Evolutionary conservation across 2,329 filamentous ascomycete genomes (phyloP), one percentile per base, ranked within the genome.

Genomic region (Paraphaeosphaeria minitans): DNA sequence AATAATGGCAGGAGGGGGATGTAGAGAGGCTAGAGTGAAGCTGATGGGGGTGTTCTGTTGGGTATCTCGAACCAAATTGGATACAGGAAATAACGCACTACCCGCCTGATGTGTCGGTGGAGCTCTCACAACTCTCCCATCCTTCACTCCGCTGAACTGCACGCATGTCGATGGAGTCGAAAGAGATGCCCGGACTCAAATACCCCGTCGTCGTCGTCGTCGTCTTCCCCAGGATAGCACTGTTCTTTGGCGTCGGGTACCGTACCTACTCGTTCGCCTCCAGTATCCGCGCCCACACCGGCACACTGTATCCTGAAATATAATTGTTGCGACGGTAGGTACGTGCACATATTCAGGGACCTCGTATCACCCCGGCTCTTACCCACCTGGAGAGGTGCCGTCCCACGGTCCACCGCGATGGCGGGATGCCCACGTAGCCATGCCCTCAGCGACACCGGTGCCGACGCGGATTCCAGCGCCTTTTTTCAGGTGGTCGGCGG

Each of bases 291-390:
- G 67, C 67, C 24, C 60, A 66, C n/a, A 62, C 61, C 12, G 67
- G 66, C 5, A 70, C 63, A 47, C 59, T 64, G 50, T 55, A 70
- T 48, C 68, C 65, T 31, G 68, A 68, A 10, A 68, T 54, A 9
- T 63, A 62, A 16, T 70, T 70, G 24, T 68, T 70, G 5, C 66
- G 66, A 6, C 67, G 59, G 50, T 70, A 70, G 59, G 50, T 70
- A 70, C 0, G 67, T 70, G 9, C 66, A 65, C 22, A 70, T 65
- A 10, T 65, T 68, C 54, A 67, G 51, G 21, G 59, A 63, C 21
- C 65, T 58, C 0, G 66, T 69, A 46, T 66, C 65, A 0, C 61
- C 66, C 41, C 69, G 66, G 0, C 56, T 58, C 46, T 70, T 69
- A 5, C 66, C 62, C 0, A 58, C 12, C 8, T 58, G 66, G 2